A percentile compares a stretch with the other conserved stretches of the same genome.
Evolutionary conservation across 2,329 filamentous ascomycete species (phyloP).

Genomic region (Talaromyces islandicus): DNA sequence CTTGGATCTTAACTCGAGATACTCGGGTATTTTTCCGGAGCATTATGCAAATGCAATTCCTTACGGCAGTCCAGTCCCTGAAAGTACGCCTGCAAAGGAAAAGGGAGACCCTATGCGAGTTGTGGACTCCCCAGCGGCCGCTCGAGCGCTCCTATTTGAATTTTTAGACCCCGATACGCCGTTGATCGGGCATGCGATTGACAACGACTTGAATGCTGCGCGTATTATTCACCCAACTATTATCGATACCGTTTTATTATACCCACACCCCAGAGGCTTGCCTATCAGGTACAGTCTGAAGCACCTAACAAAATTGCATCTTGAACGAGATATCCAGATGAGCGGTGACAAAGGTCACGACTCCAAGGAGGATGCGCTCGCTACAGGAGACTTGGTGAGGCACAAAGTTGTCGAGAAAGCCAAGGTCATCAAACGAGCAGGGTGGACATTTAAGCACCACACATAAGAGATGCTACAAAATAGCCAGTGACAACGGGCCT

Average conservation of each 20-base stretch:
- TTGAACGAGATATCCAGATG: conserved; percentile 74
- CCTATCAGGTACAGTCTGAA: conserved; percentile 76
- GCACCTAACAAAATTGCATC: conserved; percentile 60
- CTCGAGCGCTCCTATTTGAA: conserved; percentile 70
- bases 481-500: neutral
- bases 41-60: conserved; percentile 65
- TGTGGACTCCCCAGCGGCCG: conserved; percentile 66
- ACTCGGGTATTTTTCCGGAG: conserved; percentile 76
- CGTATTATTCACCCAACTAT: conserved; percentile 79
- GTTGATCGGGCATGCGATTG: conserved; percentile 85
- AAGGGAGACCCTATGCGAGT: conserved; percentile 53
- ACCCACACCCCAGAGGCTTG: conserved; percentile 68
- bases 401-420: conserved; percentile 65
- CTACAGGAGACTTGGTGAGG: conserved; percentile 79
- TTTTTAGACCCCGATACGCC: conserved; percentile 71
- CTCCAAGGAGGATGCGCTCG: conserved; percentile 82
- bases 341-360: conserved; percentile 68
- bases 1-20: conserved; percentile 85
- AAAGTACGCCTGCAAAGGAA: conserved; percentile 13
- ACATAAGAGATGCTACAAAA: neutral
- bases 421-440: conserved; percentile 58
- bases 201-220: conserved; percentile 86
- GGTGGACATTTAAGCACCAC: conserved; percentile 24
- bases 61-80: conserved; percentile 35
- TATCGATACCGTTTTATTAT: conserved; percentile 81